Evolutionary conservation across 1,139 yeast genomes (phyloP).

Genomic region (Hyphopichia buzzinii): DNA sequence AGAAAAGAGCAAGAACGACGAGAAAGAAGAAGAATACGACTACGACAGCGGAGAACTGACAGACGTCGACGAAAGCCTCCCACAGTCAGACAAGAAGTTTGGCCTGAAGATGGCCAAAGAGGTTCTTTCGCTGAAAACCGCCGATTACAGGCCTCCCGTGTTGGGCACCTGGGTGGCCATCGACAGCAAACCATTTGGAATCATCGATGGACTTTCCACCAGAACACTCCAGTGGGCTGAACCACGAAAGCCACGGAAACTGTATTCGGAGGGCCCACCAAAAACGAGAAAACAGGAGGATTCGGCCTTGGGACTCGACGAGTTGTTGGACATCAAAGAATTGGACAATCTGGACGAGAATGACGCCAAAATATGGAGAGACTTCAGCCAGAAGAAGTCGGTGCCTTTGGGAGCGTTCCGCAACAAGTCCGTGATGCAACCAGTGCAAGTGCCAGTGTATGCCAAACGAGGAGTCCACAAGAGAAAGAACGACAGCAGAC

Average conservation of each 20-base stretch:
- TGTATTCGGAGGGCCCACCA: background rate
- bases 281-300: slow-evolving; percentile 39
- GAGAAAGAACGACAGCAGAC: slow-evolving; percentile 15
- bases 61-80: slow-evolving; percentile 77
- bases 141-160: slow-evolving; percentile 86
- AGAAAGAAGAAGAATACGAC: slow-evolving; percentile 17
- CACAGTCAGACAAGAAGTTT: slow-evolving; percentile 52
- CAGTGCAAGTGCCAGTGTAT: background rate
- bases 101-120: slow-evolving; percentile 86
- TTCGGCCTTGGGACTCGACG: slow-evolving; percentile 74
- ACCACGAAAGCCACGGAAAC: slow-evolving; percentile 11
- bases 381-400: slow-evolving; percentile 51
- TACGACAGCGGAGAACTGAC: slow-evolving; percentile 78
- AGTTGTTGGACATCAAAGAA: slow-evolving; percentile 82
- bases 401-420: slow-evolving; percentile 89
- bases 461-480: slow-evolving; percentile 11
- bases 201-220: slow-evolving; percentile 90
- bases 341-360: slow-evolving; percentile 75
- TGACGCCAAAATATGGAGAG: slow-evolving; percentile 51
- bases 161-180: slow-evolving; percentile 88
- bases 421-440: slow-evolving; percentile 59
- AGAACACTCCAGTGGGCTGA: slow-evolving; percentile 50
- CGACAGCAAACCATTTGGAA: slow-evolving; percentile 82
- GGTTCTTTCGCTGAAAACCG: slow-evolving; percentile 78
- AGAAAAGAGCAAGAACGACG: slow-evolving; percentile 32